Percentiles rank a stretch among this genome's conserved stretches.
phyloP scores from a whole-genome alignment of 108 stramenopile species.

The Cylindrotheca fusiformis region DNA sequence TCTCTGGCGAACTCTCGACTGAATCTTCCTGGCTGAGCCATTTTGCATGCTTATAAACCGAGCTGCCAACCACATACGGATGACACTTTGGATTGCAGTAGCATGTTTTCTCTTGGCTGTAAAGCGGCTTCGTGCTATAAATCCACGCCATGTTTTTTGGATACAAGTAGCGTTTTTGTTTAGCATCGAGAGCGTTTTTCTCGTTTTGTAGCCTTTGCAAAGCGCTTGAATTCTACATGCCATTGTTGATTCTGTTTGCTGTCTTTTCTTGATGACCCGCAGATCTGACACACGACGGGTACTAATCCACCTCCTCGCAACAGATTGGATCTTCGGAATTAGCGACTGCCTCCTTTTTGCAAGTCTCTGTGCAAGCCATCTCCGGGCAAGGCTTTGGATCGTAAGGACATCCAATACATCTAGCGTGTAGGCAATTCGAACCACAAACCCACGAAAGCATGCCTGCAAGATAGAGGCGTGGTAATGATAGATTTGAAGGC shows the following conservation, averaged over 20 bases:
- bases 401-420: slow-evolving; percentile 45
- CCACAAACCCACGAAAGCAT: slow-evolving; percentile 38
- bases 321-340: slow-evolving; percentile 7
- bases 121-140: background rate
- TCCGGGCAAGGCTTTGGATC: slow-evolving; percentile 29
- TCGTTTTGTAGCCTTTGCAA: background rate
- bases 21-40: background rate
- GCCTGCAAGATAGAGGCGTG: slow-evolving; percentile 40
- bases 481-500: background rate
- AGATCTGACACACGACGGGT: background rate
- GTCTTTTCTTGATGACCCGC: background rate
- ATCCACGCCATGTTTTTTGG: slow-evolving; percentile 2
- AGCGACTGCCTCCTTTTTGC: background rate
- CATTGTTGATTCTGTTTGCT: background rate
- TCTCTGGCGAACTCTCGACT: background rate
- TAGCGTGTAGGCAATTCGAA: slow-evolving; percentile 30
- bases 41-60: background rate
- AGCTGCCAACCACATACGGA: background rate
- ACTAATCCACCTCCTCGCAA: background rate
- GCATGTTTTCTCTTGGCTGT: background rate
- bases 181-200: slow-evolving; percentile 1
- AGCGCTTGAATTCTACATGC: slow-evolving; percentile 1
- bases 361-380: slow-evolving; percentile 20
- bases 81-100: background rate
- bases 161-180: slow-evolving; percentile 7